Evolutionary conservation across 2,329 filamentous ascomycete species (phyloP).

Genomic region (Pestalotiopsis sp.): DNA sequence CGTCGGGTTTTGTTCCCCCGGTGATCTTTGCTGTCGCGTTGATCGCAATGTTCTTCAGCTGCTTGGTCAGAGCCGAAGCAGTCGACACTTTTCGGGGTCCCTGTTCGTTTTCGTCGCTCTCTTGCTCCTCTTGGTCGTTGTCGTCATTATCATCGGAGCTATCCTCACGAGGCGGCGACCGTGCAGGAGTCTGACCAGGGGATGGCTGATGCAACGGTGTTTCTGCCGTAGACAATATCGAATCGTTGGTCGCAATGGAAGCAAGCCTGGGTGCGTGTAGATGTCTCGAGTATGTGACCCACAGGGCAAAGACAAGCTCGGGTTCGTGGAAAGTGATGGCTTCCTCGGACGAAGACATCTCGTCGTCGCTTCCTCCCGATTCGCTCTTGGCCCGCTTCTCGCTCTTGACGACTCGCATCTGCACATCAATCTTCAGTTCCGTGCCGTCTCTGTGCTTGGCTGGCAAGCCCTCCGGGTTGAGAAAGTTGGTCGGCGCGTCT

Average conservation of each 20-base stretch:
- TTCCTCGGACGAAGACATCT: constrained; percentile 37
- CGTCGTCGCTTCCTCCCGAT: constrained; percentile 30
- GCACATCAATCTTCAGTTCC: constrained; percentile 90
- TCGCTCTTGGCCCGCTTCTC: constrained; percentile 61
- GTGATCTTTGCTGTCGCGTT: constrained; percentile 58
- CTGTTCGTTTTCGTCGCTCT: neutral
- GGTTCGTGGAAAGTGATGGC: constrained; percentile 55
- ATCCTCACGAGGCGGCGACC: constrained; percentile 56
- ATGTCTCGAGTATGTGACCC: constrained; percentile 96
- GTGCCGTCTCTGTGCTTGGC: constrained; percentile 89
- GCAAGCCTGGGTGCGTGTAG: constrained; percentile 73
- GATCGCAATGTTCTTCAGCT: constrained; percentile 59
- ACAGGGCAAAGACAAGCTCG: constrained; percentile 90
- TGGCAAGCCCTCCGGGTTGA: constrained; percentile 81
- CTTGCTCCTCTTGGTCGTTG: neutral
- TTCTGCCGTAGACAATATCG: constrained; percentile 62
- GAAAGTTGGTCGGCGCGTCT: constrained; percentile 77
- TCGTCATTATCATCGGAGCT: constrained; percentile 53
- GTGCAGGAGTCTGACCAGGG: constrained; percentile 69
- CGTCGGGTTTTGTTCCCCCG: constrained; percentile 31
- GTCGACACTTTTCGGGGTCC: constrained; percentile 43
- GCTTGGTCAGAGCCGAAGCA: constrained; percentile 53
- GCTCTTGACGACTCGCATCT: constrained; percentile 94
- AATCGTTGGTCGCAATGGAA: constrained; percentile 57
- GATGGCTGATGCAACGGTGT: constrained; percentile 80